Conservation (phyloP, 257 asterid species). For the Forsythia suspensa region DNA sequence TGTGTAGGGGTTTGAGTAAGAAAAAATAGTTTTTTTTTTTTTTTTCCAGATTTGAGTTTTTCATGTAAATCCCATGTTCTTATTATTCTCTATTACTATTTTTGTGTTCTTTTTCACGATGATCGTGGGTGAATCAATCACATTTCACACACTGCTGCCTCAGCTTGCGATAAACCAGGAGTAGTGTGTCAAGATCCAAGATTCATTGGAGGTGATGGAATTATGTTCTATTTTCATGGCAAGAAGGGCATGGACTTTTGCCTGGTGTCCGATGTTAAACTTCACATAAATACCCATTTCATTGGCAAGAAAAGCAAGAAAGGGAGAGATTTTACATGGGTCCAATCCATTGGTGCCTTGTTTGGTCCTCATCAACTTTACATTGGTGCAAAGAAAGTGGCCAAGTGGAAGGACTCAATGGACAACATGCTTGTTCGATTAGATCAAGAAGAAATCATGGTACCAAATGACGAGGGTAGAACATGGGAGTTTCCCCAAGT, state of each 20-base stretch:
- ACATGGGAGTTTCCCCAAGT: constrained; percentile 14
- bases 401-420: constrained; percentile 18
- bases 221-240: constrained; percentile 25
- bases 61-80: too few species aligned
- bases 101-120: too few species aligned
- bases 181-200: constrained; percentile 18
- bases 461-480: constrained; percentile 1
- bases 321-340: constrained; percentile 28
- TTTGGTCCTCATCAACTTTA: constrained; percentile 15
- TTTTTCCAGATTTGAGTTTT: too few species aligned
- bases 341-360: constrained; percentile 19
- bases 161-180: constrained; percentile 21
- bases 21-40: too few species aligned
- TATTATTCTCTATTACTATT: too few species aligned
- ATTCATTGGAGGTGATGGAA: constrained; percentile 24
- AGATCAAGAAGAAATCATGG: neutral
- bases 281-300: constrained; percentile 29
- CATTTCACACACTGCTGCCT: neutral
- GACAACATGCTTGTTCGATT: constrained; percentile 11
- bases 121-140: neutral
- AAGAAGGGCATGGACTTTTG: constrained; percentile 14
- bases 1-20: too few species aligned
- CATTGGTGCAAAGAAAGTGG: constrained; percentile 2
- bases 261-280: constrained; percentile 1
- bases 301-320: constrained; percentile 18